Evolutionary conservation across 495 filamentous ascomycete genomes (phyloP).

Genomic region (Hamigera avellanea): DNA sequence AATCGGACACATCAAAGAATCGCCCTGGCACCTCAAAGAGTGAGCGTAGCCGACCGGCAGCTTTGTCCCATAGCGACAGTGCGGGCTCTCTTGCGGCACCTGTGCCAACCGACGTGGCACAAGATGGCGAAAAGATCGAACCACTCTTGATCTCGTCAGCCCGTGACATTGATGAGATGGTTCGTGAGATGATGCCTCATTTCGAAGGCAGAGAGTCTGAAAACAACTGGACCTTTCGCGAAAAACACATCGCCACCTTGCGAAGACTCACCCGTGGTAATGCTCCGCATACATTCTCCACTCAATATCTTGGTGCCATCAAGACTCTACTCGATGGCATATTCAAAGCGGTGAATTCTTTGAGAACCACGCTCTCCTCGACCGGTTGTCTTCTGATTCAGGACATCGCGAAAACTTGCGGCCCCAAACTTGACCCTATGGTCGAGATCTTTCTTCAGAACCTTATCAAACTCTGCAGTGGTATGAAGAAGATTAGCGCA

Average conservation of each 20-base stretch:
- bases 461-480: constrained; percentile 74
- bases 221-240: constrained; percentile 77
- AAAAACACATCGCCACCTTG: constrained; percentile 64
- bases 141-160: constrained; percentile 71
- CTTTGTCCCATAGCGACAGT: constrained; percentile 6
- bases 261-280: constrained; percentile 76
- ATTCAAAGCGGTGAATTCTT: constrained; percentile 72
- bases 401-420: constrained; percentile 66
- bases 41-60: constrained; percentile 1
- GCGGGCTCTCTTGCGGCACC: constrained; percentile 5
- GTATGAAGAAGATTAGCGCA: constrained; percentile 82
- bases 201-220: constrained; percentile 91
- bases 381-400: constrained; percentile 77
- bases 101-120: neutral
- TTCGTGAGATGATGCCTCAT: constrained; percentile 62
- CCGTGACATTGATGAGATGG: constrained; percentile 72
- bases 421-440: constrained; percentile 74
- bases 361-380: constrained; percentile 81
- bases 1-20: neutral
- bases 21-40: neutral
- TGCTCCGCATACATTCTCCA: constrained; percentile 62
- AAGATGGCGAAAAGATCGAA: constrained; percentile 53
- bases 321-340: constrained; percentile 78
- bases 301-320: constrained; percentile 53
- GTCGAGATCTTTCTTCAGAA: constrained; percentile 83